Base-by-base conservation (phyloP, 306 rosid species). In the Vicia villosa region DNA sequence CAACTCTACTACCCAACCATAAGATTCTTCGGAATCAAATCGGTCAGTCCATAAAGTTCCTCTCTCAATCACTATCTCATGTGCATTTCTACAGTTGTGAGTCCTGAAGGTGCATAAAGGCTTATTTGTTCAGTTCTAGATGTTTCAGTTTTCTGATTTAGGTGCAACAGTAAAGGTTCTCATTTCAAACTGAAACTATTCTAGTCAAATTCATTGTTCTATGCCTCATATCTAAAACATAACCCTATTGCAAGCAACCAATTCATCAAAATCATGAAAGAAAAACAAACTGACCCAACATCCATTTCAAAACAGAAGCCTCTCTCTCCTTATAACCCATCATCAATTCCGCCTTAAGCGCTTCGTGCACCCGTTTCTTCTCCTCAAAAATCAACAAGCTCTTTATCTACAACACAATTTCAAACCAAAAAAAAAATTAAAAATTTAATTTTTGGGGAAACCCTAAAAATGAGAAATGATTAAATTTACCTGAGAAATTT, bases 271-370 rank as follows among this genome's bases (percentile, higher is more conserved):
- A 69, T 24, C 15, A 47, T 16, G 42, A 6, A 72, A 54, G 46
- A 72, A 76, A 66, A 71, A 41, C 6, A 3, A n/a, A 77, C 84
- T 50, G 11, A 90, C 98, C 98, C 78, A 81, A 70, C 63, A 57
- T 62, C 74, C 82, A 68, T 78, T 82, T 85, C 26, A 66, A 10
- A 55, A 83, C 5, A 43, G 43, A 65, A 59, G 73, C 80, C 45
- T 89, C 91, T 76, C 82, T 78, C 34, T 77, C 77, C 87, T 84
- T 86, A 74, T 68, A 70, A 74, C 91, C 78, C 73, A 75, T 50
- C 41, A 59, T 62, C 75, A 83, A 75, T 50, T 86, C 86, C 13
- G 77, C 78, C 78, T 84, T 85, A 0, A 86, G 80, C 21, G 52
- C 73, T 52, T 89, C 86, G 1, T 89, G 74, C 34, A 68, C 52